Conservation (phyloP, 352 stramenopile genomes). For the Globisporangium mamillatum region DNA sequence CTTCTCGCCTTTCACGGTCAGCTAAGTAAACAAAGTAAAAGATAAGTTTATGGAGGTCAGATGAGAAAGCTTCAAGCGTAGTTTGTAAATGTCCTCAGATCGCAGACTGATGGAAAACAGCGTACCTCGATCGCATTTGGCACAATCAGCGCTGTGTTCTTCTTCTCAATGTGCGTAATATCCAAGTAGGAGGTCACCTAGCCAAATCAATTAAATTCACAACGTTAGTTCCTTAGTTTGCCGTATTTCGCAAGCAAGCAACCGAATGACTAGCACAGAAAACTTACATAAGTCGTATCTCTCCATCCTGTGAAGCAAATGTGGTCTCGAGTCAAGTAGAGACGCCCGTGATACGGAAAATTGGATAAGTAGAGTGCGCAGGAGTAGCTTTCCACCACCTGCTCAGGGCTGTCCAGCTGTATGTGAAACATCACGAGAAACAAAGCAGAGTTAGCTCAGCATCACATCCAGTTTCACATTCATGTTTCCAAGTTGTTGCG, state of each 20-base stretch:
- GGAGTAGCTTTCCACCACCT: constrained; percentile 84
- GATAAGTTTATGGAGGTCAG: neutral
- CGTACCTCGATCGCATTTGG: constrained; percentile 83
- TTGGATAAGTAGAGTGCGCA: constrained; percentile 78
- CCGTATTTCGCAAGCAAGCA: neutral
- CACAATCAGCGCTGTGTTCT: constrained; percentile 83
- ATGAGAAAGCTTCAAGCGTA: neutral
- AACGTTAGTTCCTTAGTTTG: neutral
- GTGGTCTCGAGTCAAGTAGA: constrained; percentile 74
- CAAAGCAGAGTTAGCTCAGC: neutral
- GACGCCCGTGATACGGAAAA: constrained; percentile 75
- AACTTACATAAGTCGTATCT: constrained; percentile 73
- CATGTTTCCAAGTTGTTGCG: neutral
- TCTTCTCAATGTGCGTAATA: constrained; percentile 75
- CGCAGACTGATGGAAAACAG: neutral
- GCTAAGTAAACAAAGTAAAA: constrained; percentile 21
- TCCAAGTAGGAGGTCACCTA: constrained; percentile 76
- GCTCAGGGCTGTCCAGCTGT: constrained; percentile 61
- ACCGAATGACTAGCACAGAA: neutral
- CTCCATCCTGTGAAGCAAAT: constrained; percentile 83
- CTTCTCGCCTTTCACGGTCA: constrained; percentile 64
- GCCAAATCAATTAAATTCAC: neutral
- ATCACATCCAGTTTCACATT: neutral
- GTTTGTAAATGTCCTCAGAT: neutral
- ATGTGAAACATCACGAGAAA: constrained; percentile 3